Evolutionary conservation across 139 green algal species (phyloP).

Genomic region (Closterium sp.): DNA sequence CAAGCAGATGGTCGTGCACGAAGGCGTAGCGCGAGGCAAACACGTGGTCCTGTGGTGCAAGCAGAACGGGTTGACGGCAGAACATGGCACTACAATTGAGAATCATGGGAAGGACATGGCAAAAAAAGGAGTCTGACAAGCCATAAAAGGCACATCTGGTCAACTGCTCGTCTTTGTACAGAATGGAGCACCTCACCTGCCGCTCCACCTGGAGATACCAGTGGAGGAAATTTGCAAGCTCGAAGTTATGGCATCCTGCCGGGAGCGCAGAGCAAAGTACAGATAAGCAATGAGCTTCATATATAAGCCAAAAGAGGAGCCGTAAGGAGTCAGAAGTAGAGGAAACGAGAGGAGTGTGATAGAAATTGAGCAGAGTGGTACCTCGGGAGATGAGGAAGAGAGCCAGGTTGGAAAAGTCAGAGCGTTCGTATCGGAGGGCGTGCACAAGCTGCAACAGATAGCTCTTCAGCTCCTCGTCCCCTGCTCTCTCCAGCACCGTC

Average conservation of each 20-base stretch:
- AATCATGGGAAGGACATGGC: no score
- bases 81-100: no score
- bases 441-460: constrained; percentile 94
- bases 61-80: not conserved
- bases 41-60: not conserved
- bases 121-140: no score
- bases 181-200: constrained; percentile 51
- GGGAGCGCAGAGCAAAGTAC: not conserved
- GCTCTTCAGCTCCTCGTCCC: constrained; percentile 83
- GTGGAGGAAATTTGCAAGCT: constrained; percentile 79
- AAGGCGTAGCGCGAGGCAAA: not conserved
- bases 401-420: constrained; percentile 64
- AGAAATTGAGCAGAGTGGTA: no score
- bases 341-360: no score
- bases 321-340: no score
- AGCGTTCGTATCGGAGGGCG: constrained; percentile 86
- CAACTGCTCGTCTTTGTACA: not conserved
- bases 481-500: constrained; percentile 63
- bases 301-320: no score
- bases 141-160: no score
- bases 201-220: constrained; percentile 88
- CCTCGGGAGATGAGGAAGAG: constrained; percentile 73
- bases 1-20: not conserved
- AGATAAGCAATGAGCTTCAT: no score
- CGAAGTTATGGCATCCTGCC: constrained; percentile 54